A percentile compares a stretch with the other conserved stretches of the same genome.
These are phyloP conservation scores for Pichia nanzhaoensis DNA, from an alignment of 805 yeast species.

Conservation along the genomic window DNA sequence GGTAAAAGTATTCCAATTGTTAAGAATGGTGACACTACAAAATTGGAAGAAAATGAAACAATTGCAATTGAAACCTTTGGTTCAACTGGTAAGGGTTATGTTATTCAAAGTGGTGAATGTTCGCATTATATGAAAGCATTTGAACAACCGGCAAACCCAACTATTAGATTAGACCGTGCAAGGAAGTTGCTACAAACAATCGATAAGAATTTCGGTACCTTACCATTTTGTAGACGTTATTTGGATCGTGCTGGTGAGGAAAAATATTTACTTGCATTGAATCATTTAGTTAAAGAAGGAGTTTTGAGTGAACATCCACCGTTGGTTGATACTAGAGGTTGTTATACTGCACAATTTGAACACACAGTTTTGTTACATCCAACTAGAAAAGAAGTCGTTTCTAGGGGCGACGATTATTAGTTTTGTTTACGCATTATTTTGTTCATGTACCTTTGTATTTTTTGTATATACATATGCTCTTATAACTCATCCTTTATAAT, in stretches of 20 bases:
- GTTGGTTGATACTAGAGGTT: conserved; percentile 70
- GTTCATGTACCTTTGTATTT: too few species aligned
- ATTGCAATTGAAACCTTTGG: conserved; percentile 99
- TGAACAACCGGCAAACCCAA: conserved; percentile 42
- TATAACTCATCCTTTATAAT: conserved; percentile 12
- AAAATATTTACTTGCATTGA: conserved; percentile 81
- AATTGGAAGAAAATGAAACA: conserved; percentile 98
- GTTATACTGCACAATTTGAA: conserved; percentile 94
- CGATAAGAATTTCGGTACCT: conserved; percentile 79
- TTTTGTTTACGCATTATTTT: background rate
- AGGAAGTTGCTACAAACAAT: conserved; percentile 62
- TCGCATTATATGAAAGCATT: conserved; percentile 79
- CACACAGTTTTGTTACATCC: conserved; percentile 91
- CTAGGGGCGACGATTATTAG: conserved; percentile 90
- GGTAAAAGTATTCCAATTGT: conserved; percentile 97
- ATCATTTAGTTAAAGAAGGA: conserved; percentile 77
- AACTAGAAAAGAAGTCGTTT: conserved; percentile 86
- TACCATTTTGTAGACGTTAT: conserved; percentile 95
- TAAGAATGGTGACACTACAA: conserved; percentile 85
- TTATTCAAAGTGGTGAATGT: conserved; percentile 80
- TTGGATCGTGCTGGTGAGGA: conserved; percentile 89
- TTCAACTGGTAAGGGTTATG: conserved; percentile 91
- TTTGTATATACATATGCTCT: background rate
- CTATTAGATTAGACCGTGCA: conserved; percentile 59
- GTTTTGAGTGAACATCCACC: conserved; percentile 95